Conservation (phyloP, 257 asterid species). For the Voacanga thouarsii region DNA sequence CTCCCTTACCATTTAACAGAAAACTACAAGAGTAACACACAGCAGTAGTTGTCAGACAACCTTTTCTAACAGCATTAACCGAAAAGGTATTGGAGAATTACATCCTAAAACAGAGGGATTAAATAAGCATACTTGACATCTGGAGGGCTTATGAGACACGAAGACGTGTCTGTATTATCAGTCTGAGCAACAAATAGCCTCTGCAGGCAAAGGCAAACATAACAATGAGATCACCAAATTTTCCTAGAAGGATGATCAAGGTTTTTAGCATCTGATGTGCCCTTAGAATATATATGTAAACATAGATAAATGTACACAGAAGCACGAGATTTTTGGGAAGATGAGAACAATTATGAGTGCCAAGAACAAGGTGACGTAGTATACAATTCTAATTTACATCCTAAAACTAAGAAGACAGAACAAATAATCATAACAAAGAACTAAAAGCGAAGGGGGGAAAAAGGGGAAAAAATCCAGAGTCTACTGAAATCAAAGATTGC, state of each 20-base stretch:
- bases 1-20: constrained; percentile 81
- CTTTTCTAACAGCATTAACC: not conserved
- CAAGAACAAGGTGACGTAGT: too few species aligned
- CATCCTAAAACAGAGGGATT: not conserved
- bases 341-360: not conserved
- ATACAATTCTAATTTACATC: not conserved
- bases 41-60: constrained; percentile 5
- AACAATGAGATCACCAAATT: constrained; percentile 13
- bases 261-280: not conserved
- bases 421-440: not conserved
- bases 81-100: not conserved
- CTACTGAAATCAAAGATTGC: not conserved
- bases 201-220: constrained; percentile 47
- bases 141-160: constrained; percentile 78
- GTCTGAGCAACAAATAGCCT: constrained; percentile 67
- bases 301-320: not conserved
- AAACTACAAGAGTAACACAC: constrained; percentile 56
- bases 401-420: not conserved
- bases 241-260: not conserved
- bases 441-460: not conserved
- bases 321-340: not conserved
- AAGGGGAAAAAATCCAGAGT: not conserved
- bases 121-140: constrained; percentile 59
- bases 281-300: not conserved
- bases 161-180: constrained; percentile 65